Percentiles rank a stretch among this genome's conserved stretches.
Evolutionary conservation across 2,329 filamentous ascomycete genomes (phyloP).

Genomic region (Ophiostoma ulmi): DNA sequence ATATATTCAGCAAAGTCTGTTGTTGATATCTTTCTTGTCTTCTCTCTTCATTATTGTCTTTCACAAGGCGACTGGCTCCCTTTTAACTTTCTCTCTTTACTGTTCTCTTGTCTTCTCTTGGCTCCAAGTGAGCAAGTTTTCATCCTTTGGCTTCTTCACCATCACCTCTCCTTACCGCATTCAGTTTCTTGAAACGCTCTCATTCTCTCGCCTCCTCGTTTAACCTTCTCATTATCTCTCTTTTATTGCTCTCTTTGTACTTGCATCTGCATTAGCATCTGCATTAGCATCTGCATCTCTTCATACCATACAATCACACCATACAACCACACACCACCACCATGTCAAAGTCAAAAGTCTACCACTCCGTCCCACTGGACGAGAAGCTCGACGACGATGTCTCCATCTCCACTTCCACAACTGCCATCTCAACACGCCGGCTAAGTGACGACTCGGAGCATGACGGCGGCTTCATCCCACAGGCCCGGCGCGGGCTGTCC

Average conservation of each 20-base stretch:
- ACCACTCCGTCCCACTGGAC: slow-evolving; percentile 36
- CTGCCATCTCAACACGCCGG: slow-evolving; percentile 17
- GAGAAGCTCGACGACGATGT: slow-evolving; percentile 32
- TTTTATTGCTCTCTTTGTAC: not conserved
- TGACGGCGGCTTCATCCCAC: slow-evolving; percentile 21
- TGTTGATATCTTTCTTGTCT: slow-evolving; percentile 18
- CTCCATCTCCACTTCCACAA: slow-evolving; percentile 15
- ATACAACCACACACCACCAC: slow-evolving; percentile 27
- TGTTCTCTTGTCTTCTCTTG: not conserved
- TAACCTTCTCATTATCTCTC: slow-evolving; percentile 12
- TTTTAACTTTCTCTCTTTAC: slow-evolving; percentile 15
- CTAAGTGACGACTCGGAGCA: slow-evolving; percentile 23
- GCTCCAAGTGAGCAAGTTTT: slow-evolving; percentile 13
- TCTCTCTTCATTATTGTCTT: not conserved
- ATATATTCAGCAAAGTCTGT: not conserved
- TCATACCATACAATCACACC: not conserved
- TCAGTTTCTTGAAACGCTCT: slow-evolving; percentile 12
- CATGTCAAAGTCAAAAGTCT: slow-evolving; percentile 32
- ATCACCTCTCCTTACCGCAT: slow-evolving; percentile 5
- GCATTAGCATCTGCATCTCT: not conserved
- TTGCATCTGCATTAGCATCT: not conserved
- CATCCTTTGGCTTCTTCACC: not conserved
- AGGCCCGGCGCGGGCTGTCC: slow-evolving; percentile 15
- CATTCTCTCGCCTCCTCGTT: slow-evolving; percentile 9
- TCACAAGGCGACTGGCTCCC: slow-evolving; percentile 8